Percentiles rank a stretch among this genome's conserved stretches.
Conservation (phyloP, 1,284 basidiomycete species). For the Malassezia sp. region DNA sequence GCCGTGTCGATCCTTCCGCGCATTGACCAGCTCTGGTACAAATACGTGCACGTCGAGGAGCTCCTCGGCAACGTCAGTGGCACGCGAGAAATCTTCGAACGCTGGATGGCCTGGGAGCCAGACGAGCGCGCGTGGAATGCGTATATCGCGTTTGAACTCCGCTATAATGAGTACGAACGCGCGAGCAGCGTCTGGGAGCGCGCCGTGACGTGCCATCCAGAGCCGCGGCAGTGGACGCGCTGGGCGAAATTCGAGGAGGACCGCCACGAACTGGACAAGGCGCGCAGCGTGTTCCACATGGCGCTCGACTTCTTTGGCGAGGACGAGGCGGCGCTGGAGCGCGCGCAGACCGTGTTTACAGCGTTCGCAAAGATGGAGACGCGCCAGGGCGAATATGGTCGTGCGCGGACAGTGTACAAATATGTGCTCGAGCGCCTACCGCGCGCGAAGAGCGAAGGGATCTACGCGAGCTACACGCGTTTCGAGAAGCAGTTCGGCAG, state of each 20-base stretch:
- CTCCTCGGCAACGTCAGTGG: slow-evolving; percentile 88
- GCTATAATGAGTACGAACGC: slow-evolving; percentile 81
- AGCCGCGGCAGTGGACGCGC: slow-evolving; percentile 89
- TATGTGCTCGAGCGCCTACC: slow-evolving; percentile 85
- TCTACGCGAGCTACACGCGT: slow-evolving; percentile 83
- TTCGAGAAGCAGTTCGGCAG: slow-evolving; percentile 98
- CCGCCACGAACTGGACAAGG: slow-evolving; percentile 64
- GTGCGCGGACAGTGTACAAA: slow-evolving; percentile 92
- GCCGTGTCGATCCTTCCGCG: slow-evolving; percentile 89
- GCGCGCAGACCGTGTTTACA: slow-evolving; percentile 87
- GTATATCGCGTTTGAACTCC: slow-evolving; percentile 89
- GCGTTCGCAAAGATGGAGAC: slow-evolving; percentile 98
- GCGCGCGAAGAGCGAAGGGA: slow-evolving; percentile 69
- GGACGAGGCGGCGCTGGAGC: slow-evolving; percentile 90
- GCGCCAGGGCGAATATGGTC: slow-evolving; percentile 84
- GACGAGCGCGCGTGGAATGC: slow-evolving; percentile 99
- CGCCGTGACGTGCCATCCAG: slow-evolving; percentile 83
- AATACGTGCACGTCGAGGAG: slow-evolving; percentile 97
- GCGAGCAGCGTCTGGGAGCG: slow-evolving; percentile 88
- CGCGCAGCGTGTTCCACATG: slow-evolving; percentile 88
- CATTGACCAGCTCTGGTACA: slow-evolving; percentile 81
- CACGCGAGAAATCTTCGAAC: slow-evolving; percentile 90
- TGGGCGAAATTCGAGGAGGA: slow-evolving; percentile 97
- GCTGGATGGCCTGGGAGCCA: slow-evolving; percentile 99
- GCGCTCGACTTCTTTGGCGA: slow-evolving; percentile 95